phyloP scores from a whole-genome alignment of 306 rosid genomes.

The Ammopiptanthus mongolicus region DNA sequence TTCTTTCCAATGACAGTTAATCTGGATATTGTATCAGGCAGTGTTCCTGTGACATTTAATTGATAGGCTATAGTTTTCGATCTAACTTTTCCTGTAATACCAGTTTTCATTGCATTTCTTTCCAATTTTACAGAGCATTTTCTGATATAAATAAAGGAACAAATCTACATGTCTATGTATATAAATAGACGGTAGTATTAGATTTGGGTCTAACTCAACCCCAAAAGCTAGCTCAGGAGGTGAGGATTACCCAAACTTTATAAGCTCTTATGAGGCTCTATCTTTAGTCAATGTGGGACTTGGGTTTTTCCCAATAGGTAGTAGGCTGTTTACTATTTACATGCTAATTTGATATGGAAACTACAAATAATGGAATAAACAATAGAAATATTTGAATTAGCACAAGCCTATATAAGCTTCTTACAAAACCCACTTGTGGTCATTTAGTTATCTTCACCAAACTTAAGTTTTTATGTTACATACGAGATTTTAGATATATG shows the following conservation, averaged over 20 bases:
- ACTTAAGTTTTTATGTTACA: background rate
- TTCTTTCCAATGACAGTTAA: background rate
- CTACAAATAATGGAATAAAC: background rate
- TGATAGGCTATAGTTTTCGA: background rate
- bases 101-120: background rate
- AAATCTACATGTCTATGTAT: background rate
- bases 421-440: background rate
- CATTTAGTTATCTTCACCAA: background rate
- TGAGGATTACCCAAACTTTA: no score
- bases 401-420: background rate
- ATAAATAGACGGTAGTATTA: background rate
- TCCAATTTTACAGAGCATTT: background rate
- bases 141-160: background rate
- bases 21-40: background rate
- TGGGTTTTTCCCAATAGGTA: no score
- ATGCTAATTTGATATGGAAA: background rate
- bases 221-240: no score
- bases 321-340: background rate
- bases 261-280: no score
- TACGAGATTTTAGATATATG: background rate
- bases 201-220: no score
- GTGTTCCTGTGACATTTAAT: background rate
- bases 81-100: background rate
- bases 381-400: background rate
- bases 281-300: no score